phyloP scores from a whole-genome alignment of 768 basidiomycete species.

The Leccinum disarticulatum region DNA sequence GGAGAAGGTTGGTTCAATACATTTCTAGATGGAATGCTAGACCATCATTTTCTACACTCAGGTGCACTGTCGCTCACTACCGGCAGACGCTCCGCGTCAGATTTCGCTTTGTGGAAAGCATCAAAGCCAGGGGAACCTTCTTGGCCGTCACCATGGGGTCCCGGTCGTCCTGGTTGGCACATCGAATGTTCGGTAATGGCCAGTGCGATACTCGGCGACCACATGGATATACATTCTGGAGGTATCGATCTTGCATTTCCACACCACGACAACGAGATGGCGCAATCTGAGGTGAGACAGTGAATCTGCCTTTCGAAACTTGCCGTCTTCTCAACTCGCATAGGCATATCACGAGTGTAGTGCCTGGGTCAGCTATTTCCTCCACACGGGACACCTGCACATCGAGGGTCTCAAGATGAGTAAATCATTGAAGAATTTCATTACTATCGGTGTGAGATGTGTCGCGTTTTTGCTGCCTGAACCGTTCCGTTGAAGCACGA shows the following conservation, averaged over 20 bases:
- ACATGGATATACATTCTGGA: constrained; percentile 97
- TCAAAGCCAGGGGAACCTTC: constrained; percentile 95
- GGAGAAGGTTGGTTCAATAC: constrained; percentile 69
- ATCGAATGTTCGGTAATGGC: constrained; percentile 99
- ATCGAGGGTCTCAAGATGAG: constrained; percentile 99
- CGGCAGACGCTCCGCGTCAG: constrained; percentile 77
- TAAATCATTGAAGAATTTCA: constrained; percentile 98
- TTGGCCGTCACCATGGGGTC: constrained; percentile 96
- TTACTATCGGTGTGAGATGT: constrained; percentile 81
- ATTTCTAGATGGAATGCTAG: neutral
- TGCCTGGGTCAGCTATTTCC: constrained; percentile 98
- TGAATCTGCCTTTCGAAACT: constrained; percentile 5
- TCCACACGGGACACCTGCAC: constrained; percentile 97
- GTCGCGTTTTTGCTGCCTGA: neutral
- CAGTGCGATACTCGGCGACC: constrained; percentile 57
- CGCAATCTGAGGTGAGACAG: constrained; percentile 82
- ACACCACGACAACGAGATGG: constrained; percentile 98
- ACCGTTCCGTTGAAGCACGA: constrained; percentile 3
- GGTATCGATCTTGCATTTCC: constrained; percentile 98
- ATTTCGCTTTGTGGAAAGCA: constrained; percentile 98
- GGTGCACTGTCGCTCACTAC: constrained; percentile 56
- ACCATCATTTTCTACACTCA: constrained; percentile 22
- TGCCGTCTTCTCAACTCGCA: constrained; percentile 10
- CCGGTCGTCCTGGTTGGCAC: constrained; percentile 94
- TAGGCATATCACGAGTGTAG: constrained; percentile 91